These are phyloP conservation scores for sunflower (Helianthus annuus) DNA, from an alignment of 129 eudicot species.

Conservation along the genomic window HanXRQr2.0-SUNRISE NC_035446.2:172234303-172234802, in stretches of 20 bases:
- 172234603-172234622: too few relatives aligned
- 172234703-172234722: too few relatives aligned
- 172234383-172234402: slow-evolving; percentile 82
- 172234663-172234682: slow-evolving; percentile 1
- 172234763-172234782: background rate
- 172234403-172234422: slow-evolving; percentile 97
- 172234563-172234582: too few relatives aligned
- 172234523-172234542: too few relatives aligned
- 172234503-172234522: too few relatives aligned
- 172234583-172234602: too few relatives aligned
- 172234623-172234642: background rate
- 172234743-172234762: background rate
- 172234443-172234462: background rate
- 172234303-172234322: slow-evolving; percentile 78
- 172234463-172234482: too few relatives aligned
- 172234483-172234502: too few relatives aligned
- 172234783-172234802: too few relatives aligned
- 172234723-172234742: background rate
- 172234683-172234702: background rate
- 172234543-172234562: too few relatives aligned
- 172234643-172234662: background rate
- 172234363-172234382: slow-evolving; percentile 85
- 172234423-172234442: background rate
- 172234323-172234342: slow-evolving; percentile 84
- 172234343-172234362: slow-evolving; percentile 78